Evolutionary conservation across 2,329 filamentous ascomycete species (phyloP).

Genomic region (Albophoma yamanashiensis): DNA sequence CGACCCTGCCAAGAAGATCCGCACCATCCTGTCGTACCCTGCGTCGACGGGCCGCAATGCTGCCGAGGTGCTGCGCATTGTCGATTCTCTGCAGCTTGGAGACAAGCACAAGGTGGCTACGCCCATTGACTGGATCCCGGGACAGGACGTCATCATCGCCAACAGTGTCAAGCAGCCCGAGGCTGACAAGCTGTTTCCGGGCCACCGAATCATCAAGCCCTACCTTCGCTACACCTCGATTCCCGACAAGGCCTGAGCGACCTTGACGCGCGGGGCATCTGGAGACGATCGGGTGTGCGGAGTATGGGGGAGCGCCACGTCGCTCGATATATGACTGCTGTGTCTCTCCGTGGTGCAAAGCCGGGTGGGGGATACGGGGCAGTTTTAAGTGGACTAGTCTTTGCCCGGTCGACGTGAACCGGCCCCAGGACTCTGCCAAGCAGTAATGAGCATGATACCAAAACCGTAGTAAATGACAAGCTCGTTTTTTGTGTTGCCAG

Average conservation of each 20-base stretch:
- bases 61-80: constrained; percentile 65
- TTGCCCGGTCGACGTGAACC: background rate
- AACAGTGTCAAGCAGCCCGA: constrained; percentile 73
- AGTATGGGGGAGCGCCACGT: background rate
- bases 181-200: constrained; percentile 79
- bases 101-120: constrained; percentile 85
- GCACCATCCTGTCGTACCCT: constrained; percentile 85
- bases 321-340: background rate
- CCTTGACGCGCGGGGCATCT: background rate
- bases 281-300: background rate
- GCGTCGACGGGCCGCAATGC: constrained; percentile 82
- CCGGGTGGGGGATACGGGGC: background rate
- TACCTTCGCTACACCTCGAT: constrained; percentile 66
- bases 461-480: background rate
- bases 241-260: constrained; percentile 42
- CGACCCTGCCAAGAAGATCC: constrained; percentile 87
- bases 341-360: background rate
- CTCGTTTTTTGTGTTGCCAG: background rate
- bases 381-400: background rate
- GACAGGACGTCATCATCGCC: constrained; percentile 88
- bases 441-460: background rate
- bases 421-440: background rate
- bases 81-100: constrained; percentile 71
- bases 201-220: constrained; percentile 58
- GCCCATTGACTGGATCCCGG: constrained; percentile 81